Conservation (phyloP, 2,329 filamentous ascomycete species). For the Cercospora nicotianae region DNA sequence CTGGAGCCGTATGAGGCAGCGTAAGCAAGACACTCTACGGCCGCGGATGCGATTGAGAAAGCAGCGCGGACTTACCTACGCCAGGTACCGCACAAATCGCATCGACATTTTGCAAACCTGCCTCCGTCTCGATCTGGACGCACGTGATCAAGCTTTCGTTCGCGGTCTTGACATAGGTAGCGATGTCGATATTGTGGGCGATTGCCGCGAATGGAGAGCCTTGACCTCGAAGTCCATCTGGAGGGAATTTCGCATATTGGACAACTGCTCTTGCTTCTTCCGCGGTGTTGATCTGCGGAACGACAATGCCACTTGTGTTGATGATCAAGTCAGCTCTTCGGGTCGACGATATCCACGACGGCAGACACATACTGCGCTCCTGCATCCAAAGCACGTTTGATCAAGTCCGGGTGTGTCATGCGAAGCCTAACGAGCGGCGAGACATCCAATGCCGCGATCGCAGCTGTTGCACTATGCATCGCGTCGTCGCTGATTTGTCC, state of each 20-base stretch:
- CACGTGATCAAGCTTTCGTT: constrained; percentile 54
- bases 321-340: background rate
- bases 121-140: constrained; percentile 48
- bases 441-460: constrained; percentile 43
- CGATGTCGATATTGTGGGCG: constrained; percentile 51
- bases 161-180: constrained; percentile 54
- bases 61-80: constrained; percentile 41
- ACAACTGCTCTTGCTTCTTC: constrained; percentile 48
- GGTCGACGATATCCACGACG: background rate
- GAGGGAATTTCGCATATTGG: constrained; percentile 56
- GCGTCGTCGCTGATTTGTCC: constrained; percentile 55
- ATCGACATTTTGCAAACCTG: constrained; percentile 43
- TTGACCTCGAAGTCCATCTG: constrained; percentile 53
- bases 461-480: constrained; percentile 57
- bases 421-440: constrained; percentile 50
- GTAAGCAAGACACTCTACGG: background rate
- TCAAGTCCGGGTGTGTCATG: constrained; percentile 58
- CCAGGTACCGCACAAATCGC: constrained; percentile 54
- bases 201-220: constrained; percentile 58
- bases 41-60: background rate
- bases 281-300: constrained; percentile 48
- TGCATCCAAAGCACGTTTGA: constrained; percentile 58
- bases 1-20: background rate
- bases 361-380: constrained; percentile 48
- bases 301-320: constrained; percentile 42